Evolutionary conservation across 2,329 filamentous ascomycete genomes (phyloP), one percentile per base, ranked within the genome.

Genomic region (Penicillium polonicum): DNA sequence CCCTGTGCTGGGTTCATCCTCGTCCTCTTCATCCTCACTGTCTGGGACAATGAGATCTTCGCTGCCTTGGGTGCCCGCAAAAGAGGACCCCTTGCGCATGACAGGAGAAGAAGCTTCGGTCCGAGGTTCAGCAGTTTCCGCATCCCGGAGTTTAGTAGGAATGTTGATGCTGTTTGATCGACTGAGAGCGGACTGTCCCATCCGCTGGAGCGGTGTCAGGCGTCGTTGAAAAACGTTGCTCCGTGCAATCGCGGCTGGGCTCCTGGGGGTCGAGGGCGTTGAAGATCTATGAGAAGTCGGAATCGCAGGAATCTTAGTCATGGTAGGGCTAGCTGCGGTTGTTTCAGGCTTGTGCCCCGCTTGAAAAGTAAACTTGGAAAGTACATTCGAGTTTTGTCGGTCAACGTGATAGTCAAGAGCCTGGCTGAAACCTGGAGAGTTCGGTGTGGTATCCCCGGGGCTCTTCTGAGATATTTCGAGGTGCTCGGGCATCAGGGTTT

Each of bases 21-120:
- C 69, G 10, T 69, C 69, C 15, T 74, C 70, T n/a, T 74, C 72
- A 4, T 78, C 79, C 42, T 83, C 81, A 49, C 79, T 83, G 56
- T 80, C 75, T 21, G 79, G 80, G 39, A 82, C 67, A 21, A 84
- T 78, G 38, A 78, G 65, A 62, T 84, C 82, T 63, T 84, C 82
- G 58, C 82, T 83, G 2, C 82, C 82, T 44, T 72, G 70, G 43
- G 49, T 43, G 38, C 49, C 51, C 1, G 45, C 42, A 12, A 49
- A 48, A 15, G 56, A 56, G 21, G 27, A 58, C 13, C 4, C 31
- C n/a, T 39, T 55, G 7, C 4, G 23, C 3, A 42, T 25, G 17
- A 53, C 33, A n/a, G 44, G 51, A 25, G 48, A 53, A 23, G 23
- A 7, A n/a, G 42, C 15, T 48, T 59, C 54, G 23, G 44, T 12